Conservation (phyloP, 495 filamentous ascomycete genomes). For the Neurospora sp. region DNA sequence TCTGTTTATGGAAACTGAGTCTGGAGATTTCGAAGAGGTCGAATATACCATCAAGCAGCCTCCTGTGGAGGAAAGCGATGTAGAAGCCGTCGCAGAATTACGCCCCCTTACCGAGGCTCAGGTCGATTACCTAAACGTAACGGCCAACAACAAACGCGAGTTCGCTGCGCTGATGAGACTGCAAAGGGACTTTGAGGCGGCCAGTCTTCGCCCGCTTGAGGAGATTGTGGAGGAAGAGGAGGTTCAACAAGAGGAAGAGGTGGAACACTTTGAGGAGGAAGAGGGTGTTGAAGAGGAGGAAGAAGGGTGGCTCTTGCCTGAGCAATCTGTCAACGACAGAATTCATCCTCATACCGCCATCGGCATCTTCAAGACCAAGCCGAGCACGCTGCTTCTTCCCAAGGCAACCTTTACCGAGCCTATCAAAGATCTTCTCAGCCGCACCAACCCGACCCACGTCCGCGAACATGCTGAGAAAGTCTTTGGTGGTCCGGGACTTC, state of each 20-base stretch:
- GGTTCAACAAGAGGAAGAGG: constrained; percentile 24
- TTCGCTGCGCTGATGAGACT: constrained; percentile 38
- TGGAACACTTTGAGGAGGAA: constrained; percentile 17
- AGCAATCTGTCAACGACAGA: constrained; percentile 15
- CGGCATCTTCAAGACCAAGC: constrained; percentile 55
- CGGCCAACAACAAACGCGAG: constrained; percentile 40
- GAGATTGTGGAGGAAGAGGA: constrained; percentile 39
- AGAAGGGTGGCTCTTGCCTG: background rate
- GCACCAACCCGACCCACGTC: constrained; percentile 64
- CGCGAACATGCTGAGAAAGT: constrained; percentile 51
- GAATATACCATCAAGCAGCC: constrained; percentile 26
- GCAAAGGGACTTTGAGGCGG: constrained; percentile 42
- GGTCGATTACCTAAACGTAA: constrained; percentile 30
- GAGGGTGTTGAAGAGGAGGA: constrained; percentile 22
- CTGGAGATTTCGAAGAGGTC: constrained; percentile 54
- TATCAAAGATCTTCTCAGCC: constrained; percentile 52
- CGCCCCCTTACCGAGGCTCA: constrained; percentile 7
- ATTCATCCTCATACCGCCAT: constrained; percentile 56
- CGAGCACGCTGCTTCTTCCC: constrained; percentile 63
- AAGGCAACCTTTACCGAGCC: constrained; percentile 54
- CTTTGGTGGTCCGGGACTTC: constrained; percentile 68
- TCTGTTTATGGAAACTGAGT: constrained; percentile 45
- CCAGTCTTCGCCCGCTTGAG: constrained; percentile 35
- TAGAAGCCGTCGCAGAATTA: background rate
- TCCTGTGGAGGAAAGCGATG: constrained; percentile 5